Base-by-base conservation (phyloP, 768 basidiomycete genomes). In the Crassisporium funariophilum region DNA sequence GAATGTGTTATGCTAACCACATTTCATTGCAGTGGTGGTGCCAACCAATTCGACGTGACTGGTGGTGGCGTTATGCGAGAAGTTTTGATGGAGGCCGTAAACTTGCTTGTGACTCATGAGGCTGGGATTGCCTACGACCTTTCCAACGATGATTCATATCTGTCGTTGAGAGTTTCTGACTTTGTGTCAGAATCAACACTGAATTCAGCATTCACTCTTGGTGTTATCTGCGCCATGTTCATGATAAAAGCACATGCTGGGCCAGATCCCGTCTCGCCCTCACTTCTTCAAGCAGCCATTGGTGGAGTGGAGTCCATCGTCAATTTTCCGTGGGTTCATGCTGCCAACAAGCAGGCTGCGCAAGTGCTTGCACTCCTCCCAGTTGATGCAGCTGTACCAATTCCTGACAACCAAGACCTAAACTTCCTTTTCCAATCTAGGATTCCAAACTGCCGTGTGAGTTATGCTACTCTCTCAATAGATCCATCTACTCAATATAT, bases 171-270 rank as follows among this genome's bases (percentile, higher is more conserved):
- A 7, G 13, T 29, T 7, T 29, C 27, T 7, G 27, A 7, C 27
- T 29, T 7, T 13, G 13, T 29, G 8, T 29, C 27, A 13, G 27
- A 29, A 13, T 7, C 27, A 29, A 13, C 27, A 13, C 27, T 29
- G 8, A 29, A 29, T 13, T 7, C 7, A 7, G 27, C 27, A 29
- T 29, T 29, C 13, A 13, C 27, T 7, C 38, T 47, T 5, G 38
- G 46, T 13, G 46, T 27, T 1, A 17, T 47, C 12, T 39, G 36
- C 11, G 25, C 38, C 1, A 40, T 40, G 25, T 47, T 47, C 19
- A 4, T 4, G 16, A 7, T 47, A 24, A 39, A 39, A 13, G 27
- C 22, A 15, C 20, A 47, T 21, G 16, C 38, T 1, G 10, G 8
- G 4, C 38, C 46, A 0, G 11, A 0, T 33, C 27, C 15, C 5